Conservation (phyloP, 305 asterid species). For the Withania somnifera region DNA sequence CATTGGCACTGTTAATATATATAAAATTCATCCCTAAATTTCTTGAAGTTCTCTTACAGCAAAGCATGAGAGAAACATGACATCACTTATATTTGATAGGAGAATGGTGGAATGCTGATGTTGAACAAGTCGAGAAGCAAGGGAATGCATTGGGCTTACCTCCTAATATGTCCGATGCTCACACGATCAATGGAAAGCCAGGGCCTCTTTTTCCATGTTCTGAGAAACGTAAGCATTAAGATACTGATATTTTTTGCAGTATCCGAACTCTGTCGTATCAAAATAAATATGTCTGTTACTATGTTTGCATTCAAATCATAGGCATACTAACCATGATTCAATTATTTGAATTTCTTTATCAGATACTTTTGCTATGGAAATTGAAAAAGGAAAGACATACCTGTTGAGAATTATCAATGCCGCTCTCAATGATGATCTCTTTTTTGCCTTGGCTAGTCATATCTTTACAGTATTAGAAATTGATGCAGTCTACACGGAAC, state of each 20-base stretch:
- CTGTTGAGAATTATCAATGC: conserved; percentile 38
- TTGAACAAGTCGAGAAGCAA: conserved; percentile 31
- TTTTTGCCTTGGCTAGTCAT: conserved; percentile 41
- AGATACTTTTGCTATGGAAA: conserved; percentile 35
- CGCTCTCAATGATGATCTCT: conserved; percentile 49
- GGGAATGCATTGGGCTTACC: conserved; percentile 35
- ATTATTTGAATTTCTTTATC: background rate
- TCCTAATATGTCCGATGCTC: conserved; percentile 41
- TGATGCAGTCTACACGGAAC: conserved; percentile 47
- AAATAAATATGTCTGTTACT: background rate
- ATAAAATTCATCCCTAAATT: background rate
- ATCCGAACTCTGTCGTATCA: background rate
- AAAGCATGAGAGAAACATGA: background rate
- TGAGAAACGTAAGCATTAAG: conserved; percentile 24
- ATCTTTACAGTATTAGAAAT: conserved; percentile 35
- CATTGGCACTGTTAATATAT: background rate
- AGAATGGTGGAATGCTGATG: conserved; percentile 50
- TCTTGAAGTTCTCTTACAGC: background rate
- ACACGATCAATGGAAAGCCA: conserved; percentile 47
- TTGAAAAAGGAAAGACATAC: conserved; percentile 40
- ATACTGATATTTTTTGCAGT: background rate
- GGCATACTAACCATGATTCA: background rate
- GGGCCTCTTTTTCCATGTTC: conserved; percentile 51
- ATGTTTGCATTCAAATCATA: background rate
- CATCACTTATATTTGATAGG: conserved; percentile 9